Conservation (phyloP, 768 basidiomycete genomes). For the Suillus alpinus region DNA sequence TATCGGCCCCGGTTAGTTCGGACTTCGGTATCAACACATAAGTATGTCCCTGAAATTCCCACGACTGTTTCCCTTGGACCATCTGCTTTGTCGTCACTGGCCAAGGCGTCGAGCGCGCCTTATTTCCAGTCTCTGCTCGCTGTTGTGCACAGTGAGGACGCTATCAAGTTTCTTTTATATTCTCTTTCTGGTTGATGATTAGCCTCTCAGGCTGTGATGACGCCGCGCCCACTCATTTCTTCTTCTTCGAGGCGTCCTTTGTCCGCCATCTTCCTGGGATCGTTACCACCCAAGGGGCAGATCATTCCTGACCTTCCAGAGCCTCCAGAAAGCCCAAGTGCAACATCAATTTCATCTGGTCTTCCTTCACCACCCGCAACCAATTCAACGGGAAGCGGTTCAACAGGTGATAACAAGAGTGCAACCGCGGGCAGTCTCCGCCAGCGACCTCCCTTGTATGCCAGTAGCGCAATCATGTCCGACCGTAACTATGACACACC, state of each 20-base stretch:
- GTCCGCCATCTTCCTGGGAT: conserved; percentile 60
- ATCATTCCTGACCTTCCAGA: conserved; percentile 65
- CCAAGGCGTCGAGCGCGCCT: conserved; percentile 17
- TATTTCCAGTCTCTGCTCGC: conserved; percentile 23
- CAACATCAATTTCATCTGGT: conserved; percentile 55
- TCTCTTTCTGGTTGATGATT: conserved; percentile 25
- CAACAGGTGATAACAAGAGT: conserved; percentile 59
- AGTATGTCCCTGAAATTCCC: conserved; percentile 17
- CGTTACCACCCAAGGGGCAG: conserved; percentile 38
- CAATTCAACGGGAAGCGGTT: conserved; percentile 81
- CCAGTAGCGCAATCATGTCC: conserved; percentile 34
- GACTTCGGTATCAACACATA: conserved; percentile 23
- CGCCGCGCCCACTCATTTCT: conserved; percentile 43
- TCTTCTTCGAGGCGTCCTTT: conserved; percentile 50
- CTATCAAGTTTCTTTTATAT: conserved; percentile 7
- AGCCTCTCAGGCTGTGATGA: conserved; percentile 38
- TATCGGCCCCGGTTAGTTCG: background rate
- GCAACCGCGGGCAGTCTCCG: conserved; percentile 39
- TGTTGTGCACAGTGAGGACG: conserved; percentile 20
- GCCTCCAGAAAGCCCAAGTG: conserved; percentile 58
- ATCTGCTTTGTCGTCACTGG: conserved; percentile 7
- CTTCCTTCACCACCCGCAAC: conserved; percentile 83
- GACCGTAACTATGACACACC: conserved; percentile 38
- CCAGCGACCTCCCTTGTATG: conserved; percentile 29
- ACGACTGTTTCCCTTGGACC: conserved; percentile 22